Evolutionary conservation across 352 stramenopile genomes (phyloP), one percentile per base, ranked within the genome.

Genomic region (Peronospora destructor): DNA sequence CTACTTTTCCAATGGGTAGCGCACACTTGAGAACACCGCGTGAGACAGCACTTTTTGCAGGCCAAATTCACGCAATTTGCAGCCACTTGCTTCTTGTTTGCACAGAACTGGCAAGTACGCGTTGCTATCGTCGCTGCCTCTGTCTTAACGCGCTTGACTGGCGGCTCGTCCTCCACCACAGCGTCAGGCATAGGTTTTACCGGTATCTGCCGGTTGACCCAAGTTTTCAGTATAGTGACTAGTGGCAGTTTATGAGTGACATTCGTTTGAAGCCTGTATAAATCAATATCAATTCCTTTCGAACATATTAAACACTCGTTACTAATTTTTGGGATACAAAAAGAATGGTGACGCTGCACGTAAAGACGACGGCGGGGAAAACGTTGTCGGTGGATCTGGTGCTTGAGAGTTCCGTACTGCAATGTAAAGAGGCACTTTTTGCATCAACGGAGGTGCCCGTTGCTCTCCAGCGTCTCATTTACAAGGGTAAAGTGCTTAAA

Each of bases 401-500:
- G 29, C 72, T 93, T n/a, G 63, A 85, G 12, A 61, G 52, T 35
- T 83, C 79, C 2, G 83, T 95, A 12, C 61, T 71, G 23, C 67
- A 80, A 39, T 88, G 85, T 63, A 95, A 95, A 60, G 54, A 80
- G 42, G 66, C 65, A 45, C 85, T 95, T 25, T 76, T 80, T 48
- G 57, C 54, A 5, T 53, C 61, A 43, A 90, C 84, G 21, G 73
- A 86, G 32, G 83, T 95, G 12, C 63, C 82, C 0, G 65, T 68
- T n/a, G 51, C 68, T 38, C 79, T 89, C 48, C 85, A 95, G 63
- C 80, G 85, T 4, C 74, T 95, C 46, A 94, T 95, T 48, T 87
- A 85, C 66, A 91, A 93, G 60, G 86, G 86, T 45, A 96, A 94
- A 60, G 80, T 96, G 48, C 77, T 96, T 46, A 91, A 95, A 59